phyloP scores from a whole-genome alignment of 176 grass and related monocot genomes.

The Phragmites australis region DNA sequence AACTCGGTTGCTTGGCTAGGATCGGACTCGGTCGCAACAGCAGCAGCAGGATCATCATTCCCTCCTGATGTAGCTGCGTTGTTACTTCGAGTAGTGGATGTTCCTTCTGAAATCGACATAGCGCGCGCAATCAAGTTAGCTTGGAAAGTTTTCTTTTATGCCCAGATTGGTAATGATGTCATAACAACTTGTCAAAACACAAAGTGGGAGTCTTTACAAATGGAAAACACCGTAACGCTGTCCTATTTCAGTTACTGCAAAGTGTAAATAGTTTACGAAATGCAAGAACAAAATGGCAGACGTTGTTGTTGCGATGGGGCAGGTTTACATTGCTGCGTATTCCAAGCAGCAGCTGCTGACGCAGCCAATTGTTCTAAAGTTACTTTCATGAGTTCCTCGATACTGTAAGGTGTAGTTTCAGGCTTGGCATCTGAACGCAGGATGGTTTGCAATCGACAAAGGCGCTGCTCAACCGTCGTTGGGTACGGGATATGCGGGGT shows the following conservation, averaged over 20 bases:
- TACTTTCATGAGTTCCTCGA: constrained; percentile 85
- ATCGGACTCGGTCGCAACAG: not conserved
- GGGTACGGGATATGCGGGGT: no score
- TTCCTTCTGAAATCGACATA: constrained; percentile 42
- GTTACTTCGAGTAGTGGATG: constrained; percentile 37
- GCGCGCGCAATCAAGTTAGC: not conserved
- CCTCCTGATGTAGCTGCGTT: constrained; percentile 12
- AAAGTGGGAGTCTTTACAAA: not conserved
- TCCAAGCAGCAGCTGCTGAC: constrained; percentile 49
- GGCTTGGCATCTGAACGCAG: constrained; percentile 66
- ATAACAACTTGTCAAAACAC: not conserved
- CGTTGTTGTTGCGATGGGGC: constrained; percentile 50
- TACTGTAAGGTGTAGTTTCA: constrained; percentile 52
- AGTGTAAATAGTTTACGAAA: constrained; percentile 9
- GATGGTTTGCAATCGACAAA: constrained; percentile 10
- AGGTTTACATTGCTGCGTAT: constrained; percentile 18
- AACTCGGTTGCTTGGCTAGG: constrained; percentile 7
- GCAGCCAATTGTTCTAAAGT: constrained; percentile 77
- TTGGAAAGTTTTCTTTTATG: not conserved
- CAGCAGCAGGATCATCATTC: constrained; percentile 16
- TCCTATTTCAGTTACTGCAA: constrained; percentile 12
- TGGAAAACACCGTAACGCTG: not conserved
- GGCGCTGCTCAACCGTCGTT: no score
- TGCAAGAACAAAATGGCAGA: constrained; percentile 21
- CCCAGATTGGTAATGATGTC: not conserved